A percentile compares a stretch with the other conserved stretches of the same genome.
These are phyloP conservation scores for Dioscorea cayenensis DNA, from an alignment of 116 monocot genomes.

Conservation along the genomic window DNA sequence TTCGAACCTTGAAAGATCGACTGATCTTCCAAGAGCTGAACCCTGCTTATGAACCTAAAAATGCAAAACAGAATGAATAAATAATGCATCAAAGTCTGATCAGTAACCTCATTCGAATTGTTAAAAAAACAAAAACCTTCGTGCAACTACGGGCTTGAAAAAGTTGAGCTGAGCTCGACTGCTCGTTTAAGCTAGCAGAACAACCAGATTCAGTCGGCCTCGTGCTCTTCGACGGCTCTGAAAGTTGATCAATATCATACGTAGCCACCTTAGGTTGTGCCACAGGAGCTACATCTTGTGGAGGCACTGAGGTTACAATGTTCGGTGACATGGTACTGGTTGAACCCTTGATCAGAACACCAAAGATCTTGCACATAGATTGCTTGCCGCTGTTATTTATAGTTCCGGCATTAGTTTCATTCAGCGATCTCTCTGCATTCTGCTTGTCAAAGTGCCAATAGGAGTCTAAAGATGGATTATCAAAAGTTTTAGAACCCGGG, in stretches of 20 bases:
- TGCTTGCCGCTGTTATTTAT: not conserved
- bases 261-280: not conserved
- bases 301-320: not conserved
- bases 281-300: not conserved
- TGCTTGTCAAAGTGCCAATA: no score
- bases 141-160: slow-evolving; percentile 8
- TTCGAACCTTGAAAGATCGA: slow-evolving; percentile 23
- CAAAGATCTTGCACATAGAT: slow-evolving; percentile 5
- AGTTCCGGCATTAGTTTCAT: not conserved
- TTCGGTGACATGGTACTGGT: not conserved
- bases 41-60: slow-evolving; percentile 33
- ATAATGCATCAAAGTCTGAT: not conserved
- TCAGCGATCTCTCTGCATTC: not conserved
- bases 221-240: not conserved
- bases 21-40: slow-evolving; percentile 31
- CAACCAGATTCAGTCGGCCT: not conserved
- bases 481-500: not conserved
- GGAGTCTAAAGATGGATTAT: not conserved
- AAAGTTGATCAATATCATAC: not conserved
- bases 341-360: slow-evolving; percentile 1
- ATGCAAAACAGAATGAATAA: not conserved
- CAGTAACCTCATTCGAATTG: not conserved
- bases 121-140: not conserved
- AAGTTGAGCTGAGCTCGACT: not conserved
- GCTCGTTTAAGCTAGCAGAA: not conserved